These are phyloP conservation scores for Kodamaea fungicola DNA, from an alignment of 1,139 yeast genomes.

Conservation along the genomic window DNA sequence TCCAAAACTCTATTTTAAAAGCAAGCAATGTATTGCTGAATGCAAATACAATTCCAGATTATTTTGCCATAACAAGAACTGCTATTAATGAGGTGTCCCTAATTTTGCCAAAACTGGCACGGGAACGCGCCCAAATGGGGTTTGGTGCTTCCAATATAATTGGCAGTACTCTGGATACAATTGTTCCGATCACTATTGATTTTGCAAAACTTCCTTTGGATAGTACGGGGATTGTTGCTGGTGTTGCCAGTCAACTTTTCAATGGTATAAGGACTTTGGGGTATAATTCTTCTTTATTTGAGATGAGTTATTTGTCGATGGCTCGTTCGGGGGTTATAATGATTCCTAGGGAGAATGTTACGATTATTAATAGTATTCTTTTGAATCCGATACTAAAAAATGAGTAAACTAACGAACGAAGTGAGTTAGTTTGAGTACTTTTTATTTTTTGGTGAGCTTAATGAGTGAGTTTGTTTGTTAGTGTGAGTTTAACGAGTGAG, in stretches of 20 bases:
- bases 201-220: slow-evolving; percentile 55
- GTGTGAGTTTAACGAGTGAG: no score
- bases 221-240: slow-evolving; percentile 67
- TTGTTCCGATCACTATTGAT: slow-evolving; percentile 58
- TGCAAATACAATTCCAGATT: slow-evolving; percentile 36
- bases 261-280: slow-evolving; percentile 23
- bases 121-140: slow-evolving; percentile 34
- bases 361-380: slow-evolving; percentile 11
- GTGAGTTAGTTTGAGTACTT: no score
- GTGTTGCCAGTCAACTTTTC: slow-evolving; percentile 53
- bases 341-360: slow-evolving; percentile 53
- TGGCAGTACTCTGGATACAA: slow-evolving; percentile 56
- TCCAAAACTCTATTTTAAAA: slow-evolving; percentile 34
- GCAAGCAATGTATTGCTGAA: slow-evolving; percentile 29
- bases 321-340: slow-evolving; percentile 60
- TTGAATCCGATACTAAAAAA: slow-evolving; percentile 1
- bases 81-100: slow-evolving; percentile 53
- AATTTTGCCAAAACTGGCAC: slow-evolving; percentile 46
- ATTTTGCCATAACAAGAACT: slow-evolving; percentile 59
- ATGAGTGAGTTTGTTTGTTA: no score
- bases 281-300: slow-evolving; percentile 27
- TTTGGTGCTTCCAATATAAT: slow-evolving; percentile 42
- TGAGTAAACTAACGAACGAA: neutral
- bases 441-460: no score
- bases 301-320: slow-evolving; percentile 62